Base-by-base conservation (phyloP, 2,329 filamentous ascomycete genomes). In the Ophiostoma himal-ulmi region DNA sequence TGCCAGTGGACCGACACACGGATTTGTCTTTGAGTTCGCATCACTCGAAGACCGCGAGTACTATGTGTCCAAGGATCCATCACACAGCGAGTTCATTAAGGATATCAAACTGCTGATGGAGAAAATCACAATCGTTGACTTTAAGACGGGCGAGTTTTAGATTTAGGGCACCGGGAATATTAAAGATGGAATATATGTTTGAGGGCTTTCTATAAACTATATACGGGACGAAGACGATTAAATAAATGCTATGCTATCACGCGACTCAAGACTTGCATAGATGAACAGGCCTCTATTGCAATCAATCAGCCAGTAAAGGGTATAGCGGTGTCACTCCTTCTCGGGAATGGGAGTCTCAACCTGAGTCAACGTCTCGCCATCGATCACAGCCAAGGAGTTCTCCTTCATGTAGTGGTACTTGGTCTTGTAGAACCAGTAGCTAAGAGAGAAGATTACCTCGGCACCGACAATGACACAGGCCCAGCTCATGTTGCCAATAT, bases 21-120 rank as follows among this genome's bases (percentile, higher is more conserved):
- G 83, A 0, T 93, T 93, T 73, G 84, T 93, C 1, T 83, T 85
- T 30, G 86, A 91, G 74, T 93, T 93, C 71, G 83, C 84, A 11
- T 88, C 78, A 30, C 81, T 81, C 22, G 84, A 86, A 73, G 90
- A 93, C 76, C 81, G 89, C 66, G 83, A 88, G 72, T 92, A 91
- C 75, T 93, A 93, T 76, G 78, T 90, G 7, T 78, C 85, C 68
- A 79, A 86, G 39, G 91, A 93, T 74, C 88, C 88, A 1, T 84
- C 79, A 10, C 90, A 93, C 76, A 78, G 82, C 48, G 84, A 78
- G 0, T 92, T 91, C 74, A 80, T 86, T n/a, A 79, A 83, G 70
- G 83, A 79, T 71, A 76, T 85, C 20, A 78, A 80, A 1, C 79
- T 77, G 1, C 74, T 87, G 1, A 74, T 89, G 17, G 79, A 85